Evolutionary conservation across 768 basidiomycete genomes (phyloP).

Genomic region (Lactarius evosmus): DNA sequence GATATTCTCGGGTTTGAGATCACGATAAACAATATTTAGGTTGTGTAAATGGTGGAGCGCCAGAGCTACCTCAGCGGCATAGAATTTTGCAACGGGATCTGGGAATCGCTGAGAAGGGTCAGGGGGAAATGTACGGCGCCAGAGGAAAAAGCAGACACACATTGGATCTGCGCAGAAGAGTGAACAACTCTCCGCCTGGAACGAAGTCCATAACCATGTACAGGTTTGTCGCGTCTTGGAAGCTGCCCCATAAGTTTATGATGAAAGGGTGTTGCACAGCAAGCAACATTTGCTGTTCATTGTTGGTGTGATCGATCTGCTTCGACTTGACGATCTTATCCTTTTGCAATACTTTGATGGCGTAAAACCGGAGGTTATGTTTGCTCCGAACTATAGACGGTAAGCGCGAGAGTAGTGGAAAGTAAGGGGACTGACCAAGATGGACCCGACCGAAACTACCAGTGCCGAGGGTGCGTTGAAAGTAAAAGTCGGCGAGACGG

Average conservation of each 20-base stretch:
- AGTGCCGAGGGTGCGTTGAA: constrained; percentile 83
- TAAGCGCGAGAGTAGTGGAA: neutral
- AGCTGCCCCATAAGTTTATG: constrained; percentile 94
- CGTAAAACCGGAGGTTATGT: constrained; percentile 94
- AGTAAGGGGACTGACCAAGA: constrained; percentile 50
- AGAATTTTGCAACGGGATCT: constrained; percentile 96
- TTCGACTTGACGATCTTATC: constrained; percentile 90
- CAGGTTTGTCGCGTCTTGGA: constrained; percentile 87
- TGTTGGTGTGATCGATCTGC: constrained; percentile 97
- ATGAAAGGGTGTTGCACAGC: constrained; percentile 89
- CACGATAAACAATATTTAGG: constrained; percentile 91
- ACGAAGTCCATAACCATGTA: constrained; percentile 99
- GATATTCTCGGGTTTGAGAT: constrained; percentile 97
- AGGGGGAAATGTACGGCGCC: constrained; percentile 16
- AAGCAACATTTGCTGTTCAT: constrained; percentile 84
- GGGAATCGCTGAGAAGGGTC: constrained; percentile 71
- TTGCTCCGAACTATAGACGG: constrained; percentile 69
- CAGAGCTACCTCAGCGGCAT: constrained; percentile 90
- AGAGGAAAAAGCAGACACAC: constrained; percentile 42
- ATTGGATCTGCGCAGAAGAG: constrained; percentile 84
- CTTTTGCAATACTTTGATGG: constrained; percentile 92
- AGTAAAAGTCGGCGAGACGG: constrained; percentile 70
- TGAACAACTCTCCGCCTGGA: constrained; percentile 95
- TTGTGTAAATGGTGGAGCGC: constrained; percentile 88
- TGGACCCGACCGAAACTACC: constrained; percentile 98